Base-by-base conservation (phyloP, 805 yeast species). In the Tanozyma kutaoensis region DNA sequence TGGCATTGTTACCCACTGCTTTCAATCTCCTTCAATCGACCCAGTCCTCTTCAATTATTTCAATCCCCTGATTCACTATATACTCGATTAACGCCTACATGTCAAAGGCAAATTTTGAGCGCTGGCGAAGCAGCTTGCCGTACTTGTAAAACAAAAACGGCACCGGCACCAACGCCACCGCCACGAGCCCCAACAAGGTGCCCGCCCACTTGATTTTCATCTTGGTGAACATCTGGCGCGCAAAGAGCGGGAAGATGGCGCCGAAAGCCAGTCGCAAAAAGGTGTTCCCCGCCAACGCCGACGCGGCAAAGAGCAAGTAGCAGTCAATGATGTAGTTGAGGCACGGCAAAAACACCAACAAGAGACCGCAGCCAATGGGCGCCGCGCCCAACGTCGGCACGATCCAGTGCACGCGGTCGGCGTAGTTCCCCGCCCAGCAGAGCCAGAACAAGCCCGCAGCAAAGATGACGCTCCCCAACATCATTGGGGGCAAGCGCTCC, bases 361-460 rank as follows among this genome's bases (percentile, higher is more conserved):
- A 49, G 35, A 72, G 60, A 8, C 77, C 77, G 34, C 40, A 36
- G 14, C 61, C 62, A 28, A 49, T 35, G 24, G 43, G 42, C 1
- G 55, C 44, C 3, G 72, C 70, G 28, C 69, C 62, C 13, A 66
- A 38, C 7, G 58, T 56, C n/a, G 72, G 61, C 5, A 73, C 77
- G 24, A 73, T 75, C 88, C 88, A 85, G 45, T 76, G 94, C 21
- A 81, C 69, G n/a, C 52, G 51, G 20, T 74, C 50, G 26, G 69
- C 75, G 50, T 74, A 85, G 36, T 70, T 66, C 45, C 94, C 95
- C 8, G 88, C 60, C 95, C 95, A 85, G 31, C 80, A 70, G 48
- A 85, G 62, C 94, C 94, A 79, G 42, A 84, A 62, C 35, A 84
- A 57, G 28, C 95, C 95, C 28, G 71, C 58, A 16, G 93, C 77